Percentiles rank a stretch among this genome's conserved stretches.
Conservation (phyloP, 1,284 basidiomycete genomes). For the Trametes polyzona region DNA sequence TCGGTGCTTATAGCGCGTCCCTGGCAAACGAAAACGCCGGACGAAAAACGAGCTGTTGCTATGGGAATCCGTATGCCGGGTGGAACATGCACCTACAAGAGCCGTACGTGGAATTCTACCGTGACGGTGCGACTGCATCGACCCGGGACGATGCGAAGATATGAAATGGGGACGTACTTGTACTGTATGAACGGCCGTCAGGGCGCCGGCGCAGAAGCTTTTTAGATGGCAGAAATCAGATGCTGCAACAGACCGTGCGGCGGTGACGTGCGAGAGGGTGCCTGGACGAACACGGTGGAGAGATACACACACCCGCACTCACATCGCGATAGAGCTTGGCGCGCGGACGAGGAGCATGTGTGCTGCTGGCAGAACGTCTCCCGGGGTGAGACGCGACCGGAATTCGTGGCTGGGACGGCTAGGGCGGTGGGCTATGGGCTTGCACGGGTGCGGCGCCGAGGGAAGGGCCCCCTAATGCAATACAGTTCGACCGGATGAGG, state of each 20-base stretch:
- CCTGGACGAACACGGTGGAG: background rate
- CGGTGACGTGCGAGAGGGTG: constrained; percentile 11
- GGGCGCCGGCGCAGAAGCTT: background rate
- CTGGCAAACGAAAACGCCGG: background rate
- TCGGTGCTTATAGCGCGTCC: constrained; percentile 2
- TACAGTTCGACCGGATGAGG: constrained; percentile 8
- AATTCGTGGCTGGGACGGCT: constrained; percentile 1
- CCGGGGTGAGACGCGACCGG: constrained; percentile 13
- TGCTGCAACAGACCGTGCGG: constrained; percentile 1
- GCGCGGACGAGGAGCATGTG: background rate
- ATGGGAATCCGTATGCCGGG: constrained; percentile 7
- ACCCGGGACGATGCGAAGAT: background rate
- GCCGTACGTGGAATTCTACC: background rate
- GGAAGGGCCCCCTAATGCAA: constrained; percentile 2
- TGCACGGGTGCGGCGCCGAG: constrained; percentile 5
- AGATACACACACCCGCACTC: background rate
- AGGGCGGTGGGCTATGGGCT: background rate
- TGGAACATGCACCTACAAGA: background rate
- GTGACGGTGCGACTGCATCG: too few relatives aligned
- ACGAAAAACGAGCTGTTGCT: constrained; percentile 2
- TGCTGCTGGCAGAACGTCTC: background rate
- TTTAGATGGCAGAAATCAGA: background rate
- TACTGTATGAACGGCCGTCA: background rate
- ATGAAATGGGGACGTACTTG: background rate
- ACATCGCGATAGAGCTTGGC: constrained; percentile 8